A percentile compares a stretch with the other conserved stretches of the same genome.
Conservation (phyloP, 2,329 filamentous ascomycete genomes). For the Trichophyton schoenleinii region DNA sequence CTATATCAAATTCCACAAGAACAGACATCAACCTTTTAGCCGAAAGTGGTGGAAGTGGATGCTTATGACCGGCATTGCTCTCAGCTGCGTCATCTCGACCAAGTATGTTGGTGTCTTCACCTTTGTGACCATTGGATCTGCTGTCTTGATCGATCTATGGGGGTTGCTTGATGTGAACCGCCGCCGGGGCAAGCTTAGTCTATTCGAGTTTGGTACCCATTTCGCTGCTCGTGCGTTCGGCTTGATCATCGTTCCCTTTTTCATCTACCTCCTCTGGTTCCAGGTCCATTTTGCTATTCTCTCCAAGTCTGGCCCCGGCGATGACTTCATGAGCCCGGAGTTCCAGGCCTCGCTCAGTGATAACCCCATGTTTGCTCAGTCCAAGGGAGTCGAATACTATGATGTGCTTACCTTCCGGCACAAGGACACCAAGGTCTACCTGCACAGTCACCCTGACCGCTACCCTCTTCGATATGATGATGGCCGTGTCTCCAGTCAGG, state of each 20-base stretch:
- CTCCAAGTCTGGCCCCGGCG: slow-evolving; percentile 75
- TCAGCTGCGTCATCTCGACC: slow-evolving; percentile 95
- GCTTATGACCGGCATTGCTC: slow-evolving; percentile 78
- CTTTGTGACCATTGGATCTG: slow-evolving; percentile 91
- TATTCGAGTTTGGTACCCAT: slow-evolving; percentile 75
- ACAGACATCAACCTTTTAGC: slow-evolving; percentile 75
- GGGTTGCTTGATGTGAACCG: slow-evolving; percentile 83
- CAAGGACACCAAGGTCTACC: slow-evolving; percentile 93
- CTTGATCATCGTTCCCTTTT: slow-evolving; percentile 79
- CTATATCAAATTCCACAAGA: slow-evolving; percentile 97
- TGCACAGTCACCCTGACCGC: slow-evolving; percentile 79
- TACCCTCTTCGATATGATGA: slow-evolving; percentile 96
- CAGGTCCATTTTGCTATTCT: slow-evolving; percentile 95
- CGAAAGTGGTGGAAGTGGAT: slow-evolving; percentile 99
- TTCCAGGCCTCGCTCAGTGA: slow-evolving; percentile 96
- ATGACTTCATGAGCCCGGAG: slow-evolving; percentile 97
- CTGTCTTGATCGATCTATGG: slow-evolving; percentile 91
- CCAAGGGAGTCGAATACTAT: slow-evolving; percentile 77
- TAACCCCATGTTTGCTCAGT: slow-evolving; percentile 81
- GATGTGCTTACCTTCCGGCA: slow-evolving; percentile 79
- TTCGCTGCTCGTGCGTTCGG: slow-evolving; percentile 77
- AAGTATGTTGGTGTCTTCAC: slow-evolving; percentile 97
- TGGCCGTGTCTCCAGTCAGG: slow-evolving; percentile 90
- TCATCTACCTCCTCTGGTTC: slow-evolving; percentile 99
- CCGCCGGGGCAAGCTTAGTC: slow-evolving; percentile 62